Conservation (phyloP, 106 monocot species). For the Triglochin maritima region DNA sequence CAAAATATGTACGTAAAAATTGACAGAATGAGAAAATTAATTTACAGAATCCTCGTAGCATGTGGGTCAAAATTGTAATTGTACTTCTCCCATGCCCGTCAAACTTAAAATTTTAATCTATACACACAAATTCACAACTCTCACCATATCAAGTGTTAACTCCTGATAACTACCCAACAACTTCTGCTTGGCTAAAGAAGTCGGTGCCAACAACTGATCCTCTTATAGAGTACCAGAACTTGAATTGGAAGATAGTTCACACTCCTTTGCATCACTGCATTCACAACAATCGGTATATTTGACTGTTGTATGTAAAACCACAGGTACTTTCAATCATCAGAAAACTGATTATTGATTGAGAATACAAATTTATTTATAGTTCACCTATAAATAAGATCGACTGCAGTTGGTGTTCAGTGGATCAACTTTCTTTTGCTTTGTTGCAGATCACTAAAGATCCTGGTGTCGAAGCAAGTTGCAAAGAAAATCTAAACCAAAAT, state of each 20-base stretch:
- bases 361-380: not conserved
- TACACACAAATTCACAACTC: slow-evolving; percentile 5
- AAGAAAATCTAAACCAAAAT: slow-evolving; percentile 60
- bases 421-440: slow-evolving; percentile 66
- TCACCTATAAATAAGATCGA: slow-evolving; percentile 76
- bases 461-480: slow-evolving; percentile 90
- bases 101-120: too few relatives aligned
- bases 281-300: not conserved
- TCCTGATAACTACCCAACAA: slow-evolving; percentile 87
- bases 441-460: slow-evolving; percentile 57
- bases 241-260: slow-evolving; percentile 18
- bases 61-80: too few relatives aligned
- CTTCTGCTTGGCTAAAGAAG: slow-evolving; percentile 54
- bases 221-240: slow-evolving; percentile 32
- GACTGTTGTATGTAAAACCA: not conserved
- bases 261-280: slow-evolving; percentile 60
- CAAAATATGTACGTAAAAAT: too few relatives aligned
- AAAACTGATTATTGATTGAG: too few relatives aligned
- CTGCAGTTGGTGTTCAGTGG: slow-evolving; percentile 62
- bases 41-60: too few relatives aligned
- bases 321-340: not conserved
- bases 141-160: slow-evolving; percentile 73
- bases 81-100: too few relatives aligned
- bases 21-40: too few relatives aligned
- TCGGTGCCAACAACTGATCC: slow-evolving; percentile 30